Percentiles rank a stretch among this genome's conserved stretches.
These are phyloP conservation scores for Globisporangium acanthophoron DNA, from an alignment of 352 stramenopile species.

Conservation along the genomic window DNA sequence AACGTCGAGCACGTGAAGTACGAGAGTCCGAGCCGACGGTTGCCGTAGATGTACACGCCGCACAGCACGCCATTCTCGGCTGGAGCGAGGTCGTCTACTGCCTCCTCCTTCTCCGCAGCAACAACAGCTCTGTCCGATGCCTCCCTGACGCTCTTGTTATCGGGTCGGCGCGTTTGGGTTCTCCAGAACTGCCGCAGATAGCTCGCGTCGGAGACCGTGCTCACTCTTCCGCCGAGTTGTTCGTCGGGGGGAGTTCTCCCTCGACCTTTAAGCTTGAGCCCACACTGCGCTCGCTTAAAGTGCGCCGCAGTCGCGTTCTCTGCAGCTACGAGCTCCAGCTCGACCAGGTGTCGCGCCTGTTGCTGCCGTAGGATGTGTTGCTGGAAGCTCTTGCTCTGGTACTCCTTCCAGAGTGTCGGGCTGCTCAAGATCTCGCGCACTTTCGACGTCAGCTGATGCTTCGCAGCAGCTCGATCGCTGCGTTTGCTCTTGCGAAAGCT, in stretches of 20 bases:
- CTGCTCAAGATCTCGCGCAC: slow-evolving; percentile 14
- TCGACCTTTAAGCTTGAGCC: not conserved
- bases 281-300: slow-evolving; percentile 15
- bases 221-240: not conserved
- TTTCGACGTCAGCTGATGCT: slow-evolving; percentile 1
- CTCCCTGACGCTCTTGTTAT: not conserved
- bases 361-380: slow-evolving; percentile 53
- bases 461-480: not conserved
- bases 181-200: slow-evolving; percentile 28
- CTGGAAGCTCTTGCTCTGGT: slow-evolving; percentile 50
- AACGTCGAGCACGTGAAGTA: slow-evolving; percentile 50
- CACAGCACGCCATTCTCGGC: slow-evolving; percentile 25
- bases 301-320: slow-evolving; percentile 21
- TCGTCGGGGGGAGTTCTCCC: not conserved
- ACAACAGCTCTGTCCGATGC: not conserved
- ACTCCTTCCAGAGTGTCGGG: slow-evolving; percentile 29
- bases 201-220: slow-evolving; percentile 3
- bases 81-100: not conserved
- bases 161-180: not conserved
- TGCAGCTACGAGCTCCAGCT: slow-evolving; percentile 19
- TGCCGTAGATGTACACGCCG: slow-evolving; percentile 45
- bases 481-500: not conserved
- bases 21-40: slow-evolving; percentile 27
- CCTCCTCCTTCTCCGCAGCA: too few species aligned
- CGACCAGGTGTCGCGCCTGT: slow-evolving; percentile 20